These are phyloP conservation scores for Cydonia oblonga DNA, from an alignment of 331 rosid genomes.

Conservation along the genomic window DNA sequence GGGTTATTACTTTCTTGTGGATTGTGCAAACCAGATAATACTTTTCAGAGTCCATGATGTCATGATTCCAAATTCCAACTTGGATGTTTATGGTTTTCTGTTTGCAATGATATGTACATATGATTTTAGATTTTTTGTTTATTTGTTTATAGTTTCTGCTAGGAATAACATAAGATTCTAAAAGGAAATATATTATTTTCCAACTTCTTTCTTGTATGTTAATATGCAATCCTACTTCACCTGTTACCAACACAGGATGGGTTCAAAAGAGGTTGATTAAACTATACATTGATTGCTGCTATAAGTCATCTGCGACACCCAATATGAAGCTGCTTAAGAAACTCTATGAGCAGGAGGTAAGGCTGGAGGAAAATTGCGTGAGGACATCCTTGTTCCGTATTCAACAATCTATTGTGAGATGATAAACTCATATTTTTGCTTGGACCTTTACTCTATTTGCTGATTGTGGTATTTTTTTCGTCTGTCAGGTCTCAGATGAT, in stretches of 20 bases:
- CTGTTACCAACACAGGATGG: conserved; percentile 48
- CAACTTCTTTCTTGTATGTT: not conserved
- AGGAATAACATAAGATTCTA: not conserved
- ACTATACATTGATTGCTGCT: conserved; percentile 60
- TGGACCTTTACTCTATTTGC: no score
- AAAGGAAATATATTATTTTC: not conserved
- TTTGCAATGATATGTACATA: no score
- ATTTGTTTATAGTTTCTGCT: not conserved
- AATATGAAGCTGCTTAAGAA: conserved; percentile 68
- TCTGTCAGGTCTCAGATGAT: conserved; percentile 75
- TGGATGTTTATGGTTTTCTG: no score
- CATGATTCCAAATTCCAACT: no score
- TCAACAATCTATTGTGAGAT: conserved; percentile 2
- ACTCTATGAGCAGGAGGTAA: conserved; percentile 86
- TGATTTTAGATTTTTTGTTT: not conserved
- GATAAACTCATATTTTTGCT: not conserved
- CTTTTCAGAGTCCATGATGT: no score
- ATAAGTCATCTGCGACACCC: conserved; percentile 57
- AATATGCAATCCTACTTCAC: not conserved
- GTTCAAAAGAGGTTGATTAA: conserved; percentile 72
- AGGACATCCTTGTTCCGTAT: conserved; percentile 9
- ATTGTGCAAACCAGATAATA: no score
- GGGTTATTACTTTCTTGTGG: not conserved
- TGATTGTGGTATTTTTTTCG: not conserved
- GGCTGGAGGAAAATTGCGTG: not conserved